Evolutionary conservation across 306 rosid genomes (phyloP).

Genomic region (Cicer pinnatifidum): DNA sequence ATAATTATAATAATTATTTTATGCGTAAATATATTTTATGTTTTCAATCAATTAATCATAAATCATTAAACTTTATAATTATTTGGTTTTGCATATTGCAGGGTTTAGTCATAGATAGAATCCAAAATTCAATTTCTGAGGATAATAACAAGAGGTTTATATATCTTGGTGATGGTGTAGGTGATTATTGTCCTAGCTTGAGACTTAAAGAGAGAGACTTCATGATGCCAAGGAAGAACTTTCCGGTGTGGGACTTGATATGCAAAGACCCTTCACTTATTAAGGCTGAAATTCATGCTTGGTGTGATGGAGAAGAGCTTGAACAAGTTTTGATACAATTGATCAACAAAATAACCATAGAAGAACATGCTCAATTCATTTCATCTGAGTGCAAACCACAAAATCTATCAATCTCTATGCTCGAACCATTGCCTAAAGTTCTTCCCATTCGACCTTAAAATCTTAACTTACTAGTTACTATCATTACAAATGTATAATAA

Average conservation of each 20-base stretch:
- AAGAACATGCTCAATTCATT: constrained; percentile 42
- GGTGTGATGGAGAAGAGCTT: constrained; percentile 61
- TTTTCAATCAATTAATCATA: no score
- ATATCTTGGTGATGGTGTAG: constrained; percentile 70
- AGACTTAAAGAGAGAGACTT: constrained; percentile 56
- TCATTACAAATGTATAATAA: constrained; percentile 1
- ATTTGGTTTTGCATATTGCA: constrained; percentile 3
- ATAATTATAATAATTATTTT: no score
- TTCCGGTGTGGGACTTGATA: constrained; percentile 65
- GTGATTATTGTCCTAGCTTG: constrained; percentile 69
- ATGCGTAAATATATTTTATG: no score
- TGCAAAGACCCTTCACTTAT: constrained; percentile 52
- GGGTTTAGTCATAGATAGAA: constrained; percentile 58
- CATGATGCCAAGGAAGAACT: constrained; percentile 73
- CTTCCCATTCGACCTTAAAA: constrained; percentile 52
- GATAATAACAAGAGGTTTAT: constrained; percentile 52
- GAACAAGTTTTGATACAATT: constrained; percentile 45
- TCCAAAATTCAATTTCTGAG: constrained; percentile 43
- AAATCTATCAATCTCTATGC: no score
- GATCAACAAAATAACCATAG: constrained; percentile 47
- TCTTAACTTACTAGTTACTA: not conserved
- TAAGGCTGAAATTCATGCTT: constrained; percentile 64
- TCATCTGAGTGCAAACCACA: not conserved
- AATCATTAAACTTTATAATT: no score
- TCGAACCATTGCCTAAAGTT: not conserved